Base-by-base conservation (phyloP, 345 rosid species). In the Nasturtium officinale region DNA sequence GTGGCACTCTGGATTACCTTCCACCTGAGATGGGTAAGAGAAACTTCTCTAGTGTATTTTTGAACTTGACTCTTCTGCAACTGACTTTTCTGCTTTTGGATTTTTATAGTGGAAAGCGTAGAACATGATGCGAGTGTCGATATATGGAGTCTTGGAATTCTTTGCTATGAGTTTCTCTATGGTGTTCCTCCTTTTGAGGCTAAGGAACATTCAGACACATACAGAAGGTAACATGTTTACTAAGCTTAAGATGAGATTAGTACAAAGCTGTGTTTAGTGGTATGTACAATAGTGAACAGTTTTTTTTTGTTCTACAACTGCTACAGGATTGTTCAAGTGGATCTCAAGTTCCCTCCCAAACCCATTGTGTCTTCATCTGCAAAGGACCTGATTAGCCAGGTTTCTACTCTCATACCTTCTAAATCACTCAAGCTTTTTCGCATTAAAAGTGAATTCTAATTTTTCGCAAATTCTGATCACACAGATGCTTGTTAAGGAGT, bases 81-180 rank as follows among this genome's bases (percentile, higher is more conserved):
- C 74, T 60, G 50, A 37, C 7, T 25, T 16, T 28, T 37, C 7
- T 29, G 32, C 23, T 45, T 5, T 5, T 42, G 48, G 38, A 29
- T 11, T 25, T 6, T 40, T 43, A 77, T 85, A 91, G 99, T 95
- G 11, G 97, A 95, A 75, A 91, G 98, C 47, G 89, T 86, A 1
- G 99, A 95, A 83, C 99, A 95, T 55, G 99, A 95, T 68, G 94
- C 98, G 11, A 91, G 81, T 53, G 97, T 91, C 33, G 99, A 95
- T 81, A 89, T 91, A 42, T 95, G 99, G 99, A 95, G 99, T 78
- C 95, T 95, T 21, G 99, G 99, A 60, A 86, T 95, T 45, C 82
- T 95, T 29, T 91, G 97, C 56, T 95, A 91, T 54, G 98, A 95
- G 72, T 95, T 95, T 61, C 86, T 95, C 0, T 91, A 90, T 43